Evolutionary conservation across 805 yeast genomes (phyloP).

Genomic region (Kuraishia ogatae): DNA sequence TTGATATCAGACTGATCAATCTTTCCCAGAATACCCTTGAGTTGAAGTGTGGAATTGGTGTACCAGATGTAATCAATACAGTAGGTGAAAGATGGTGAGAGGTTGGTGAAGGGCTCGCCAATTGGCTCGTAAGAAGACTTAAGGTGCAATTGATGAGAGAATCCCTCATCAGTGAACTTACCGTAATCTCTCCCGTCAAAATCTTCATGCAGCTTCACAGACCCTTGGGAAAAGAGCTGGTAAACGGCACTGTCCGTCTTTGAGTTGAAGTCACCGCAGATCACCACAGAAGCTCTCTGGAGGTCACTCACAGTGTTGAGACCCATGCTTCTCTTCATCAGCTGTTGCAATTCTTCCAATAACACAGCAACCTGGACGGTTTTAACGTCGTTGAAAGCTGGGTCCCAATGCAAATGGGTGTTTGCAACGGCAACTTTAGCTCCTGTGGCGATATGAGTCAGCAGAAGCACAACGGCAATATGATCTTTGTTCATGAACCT

Average conservation of each 20-base stretch:
- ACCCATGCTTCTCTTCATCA: slow-evolving; percentile 38
- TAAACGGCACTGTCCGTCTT: slow-evolving; percentile 83
- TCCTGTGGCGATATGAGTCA: slow-evolving; percentile 68
- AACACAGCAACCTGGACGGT: slow-evolving; percentile 91
- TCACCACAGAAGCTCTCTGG: slow-evolving; percentile 63
- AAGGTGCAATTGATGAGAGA: slow-evolving; percentile 70
- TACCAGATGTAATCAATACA: slow-evolving; percentile 96
- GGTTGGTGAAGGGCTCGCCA: slow-evolving; percentile 93
- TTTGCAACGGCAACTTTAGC: slow-evolving; percentile 69
- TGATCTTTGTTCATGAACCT: slow-evolving; percentile 95
- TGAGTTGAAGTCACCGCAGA: slow-evolving; percentile 96
- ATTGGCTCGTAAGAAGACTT: slow-evolving; percentile 78
- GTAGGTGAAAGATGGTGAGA: slow-evolving; percentile 87
- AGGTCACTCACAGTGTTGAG: slow-evolving; percentile 34
- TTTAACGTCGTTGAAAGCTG: slow-evolving; percentile 91
- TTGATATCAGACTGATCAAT: slow-evolving; percentile 71
- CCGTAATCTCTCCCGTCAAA: slow-evolving; percentile 87
- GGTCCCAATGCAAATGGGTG: slow-evolving; percentile 98
- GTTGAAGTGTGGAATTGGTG: slow-evolving; percentile 70
- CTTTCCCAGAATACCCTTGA: slow-evolving; percentile 78
- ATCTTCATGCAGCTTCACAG: slow-evolving; percentile 72
- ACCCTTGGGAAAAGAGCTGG: slow-evolving; percentile 77
- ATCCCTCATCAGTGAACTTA: slow-evolving; percentile 80
- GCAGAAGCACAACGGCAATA: slow-evolving; percentile 68
- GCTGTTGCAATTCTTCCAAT: slow-evolving; percentile 73